Evolutionary conservation across 768 basidiomycete species (phyloP).

Genomic region (Mycena capillaripes): DNA sequence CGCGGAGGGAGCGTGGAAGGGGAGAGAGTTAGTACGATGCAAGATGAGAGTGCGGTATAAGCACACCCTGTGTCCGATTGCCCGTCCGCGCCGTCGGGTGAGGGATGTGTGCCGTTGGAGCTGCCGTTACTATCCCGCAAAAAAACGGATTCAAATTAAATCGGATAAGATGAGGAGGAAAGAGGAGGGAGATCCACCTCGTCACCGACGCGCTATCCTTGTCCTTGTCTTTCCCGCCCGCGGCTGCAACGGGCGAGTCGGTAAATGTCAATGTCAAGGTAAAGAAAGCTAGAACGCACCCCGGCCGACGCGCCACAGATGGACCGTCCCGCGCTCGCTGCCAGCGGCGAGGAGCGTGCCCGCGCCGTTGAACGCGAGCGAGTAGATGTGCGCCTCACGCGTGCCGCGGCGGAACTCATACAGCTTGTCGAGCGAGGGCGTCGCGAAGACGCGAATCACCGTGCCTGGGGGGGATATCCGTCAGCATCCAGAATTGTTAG

Average conservation of each 20-base stretch:
- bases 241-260: background rate
- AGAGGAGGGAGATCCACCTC: background rate
- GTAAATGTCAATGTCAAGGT: no score
- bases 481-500: background rate
- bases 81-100: constrained; percentile 73
- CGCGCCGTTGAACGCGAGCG: constrained; percentile 84
- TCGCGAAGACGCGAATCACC: constrained; percentile 93
- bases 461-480: constrained; percentile 77
- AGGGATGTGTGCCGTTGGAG: constrained; percentile 46
- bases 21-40: constrained; percentile 17
- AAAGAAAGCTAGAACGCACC: no score
- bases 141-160: no score
- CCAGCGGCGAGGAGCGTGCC: constrained; percentile 90
- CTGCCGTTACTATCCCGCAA: no score
- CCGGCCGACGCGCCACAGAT: constrained; percentile 67
- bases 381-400: constrained; percentile 87
- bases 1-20: no score
- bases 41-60: background rate
- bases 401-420: constrained; percentile 97
- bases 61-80: constrained; percentile 38
- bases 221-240: constrained; percentile 16
- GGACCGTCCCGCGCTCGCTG: constrained; percentile 94
- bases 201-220: background rate
- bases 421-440: constrained; percentile 93
- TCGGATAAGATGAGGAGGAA: background rate